Evolutionary conservation across 768 basidiomycete species (phyloP).

Genomic region (Suillus spraguei): DNA sequence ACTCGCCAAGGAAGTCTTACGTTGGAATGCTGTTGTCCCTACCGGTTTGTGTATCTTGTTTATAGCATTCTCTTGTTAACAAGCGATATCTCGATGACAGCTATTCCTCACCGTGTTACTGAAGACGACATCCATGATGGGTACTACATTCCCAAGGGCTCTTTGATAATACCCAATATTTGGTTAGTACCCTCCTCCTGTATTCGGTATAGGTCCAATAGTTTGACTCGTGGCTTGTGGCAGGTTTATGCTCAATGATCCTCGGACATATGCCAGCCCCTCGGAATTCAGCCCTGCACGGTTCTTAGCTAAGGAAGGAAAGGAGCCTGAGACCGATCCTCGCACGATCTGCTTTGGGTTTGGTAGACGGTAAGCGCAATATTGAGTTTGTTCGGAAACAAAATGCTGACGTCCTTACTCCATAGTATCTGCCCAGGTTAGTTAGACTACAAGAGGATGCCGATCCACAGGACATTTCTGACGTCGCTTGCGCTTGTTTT

Average conservation of each 20-base stretch:
- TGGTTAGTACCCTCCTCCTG: conserved; percentile 18
- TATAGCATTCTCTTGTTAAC: conserved; percentile 37
- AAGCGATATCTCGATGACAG: conserved; percentile 13
- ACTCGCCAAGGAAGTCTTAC: conserved; percentile 57
- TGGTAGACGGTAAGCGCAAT: conserved; percentile 52
- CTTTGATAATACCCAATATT: conserved; percentile 27
- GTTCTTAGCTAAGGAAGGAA: conserved; percentile 43
- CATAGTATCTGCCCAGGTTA: conserved; percentile 33
- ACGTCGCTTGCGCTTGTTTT: conserved; percentile 19
- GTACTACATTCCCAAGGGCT: conserved; percentile 57
- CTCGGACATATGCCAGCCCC: conserved; percentile 51
- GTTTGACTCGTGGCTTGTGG: neutral
- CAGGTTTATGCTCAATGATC: conserved; percentile 37
- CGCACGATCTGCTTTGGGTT: conserved; percentile 69
- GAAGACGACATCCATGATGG: conserved; percentile 66
- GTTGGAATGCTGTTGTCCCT: conserved; percentile 45
- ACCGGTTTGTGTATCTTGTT: conserved; percentile 40
- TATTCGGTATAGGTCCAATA: conserved; percentile 7
- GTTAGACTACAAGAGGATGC: neutral
- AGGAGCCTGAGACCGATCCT: conserved; percentile 55
- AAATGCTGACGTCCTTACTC: conserved; percentile 9
- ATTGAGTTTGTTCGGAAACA: conserved; percentile 12
- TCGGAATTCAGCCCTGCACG: conserved; percentile 61
- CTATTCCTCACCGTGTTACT: conserved; percentile 51
- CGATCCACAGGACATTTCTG: conserved; percentile 18